Evolutionary conservation across 768 basidiomycete species (phyloP), one percentile per base, ranked within the genome.

Genomic region (Hortiboletus campestris): DNA sequence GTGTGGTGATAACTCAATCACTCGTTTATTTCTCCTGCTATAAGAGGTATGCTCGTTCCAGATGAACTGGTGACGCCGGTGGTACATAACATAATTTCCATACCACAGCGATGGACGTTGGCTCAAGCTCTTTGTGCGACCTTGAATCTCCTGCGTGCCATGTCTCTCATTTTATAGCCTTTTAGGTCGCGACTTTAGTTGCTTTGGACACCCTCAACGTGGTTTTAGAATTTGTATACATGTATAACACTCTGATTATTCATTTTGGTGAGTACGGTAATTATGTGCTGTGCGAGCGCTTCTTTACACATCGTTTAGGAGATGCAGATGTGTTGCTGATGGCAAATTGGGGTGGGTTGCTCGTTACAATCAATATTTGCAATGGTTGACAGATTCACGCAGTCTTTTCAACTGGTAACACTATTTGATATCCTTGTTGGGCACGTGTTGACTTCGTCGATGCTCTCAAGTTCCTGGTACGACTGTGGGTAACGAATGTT

Each of bases 1-100:
- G 75, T 31, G 64, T 65, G 3, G 63, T 75, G 59, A 49, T 73
- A 32, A 66, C 63, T 38, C 76, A 76, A 61, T 65, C 66, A 0
- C 72, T 69, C 59, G 41, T 74, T 45, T 68, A 70, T 42, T 67
- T 64, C 41, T 66, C 67, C 6, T 65, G 56, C 36, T 68, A 67
- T 36, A 69, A 67, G 51, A 62, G 59, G 66, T 66, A 43, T 11
- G 65, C 12, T 38, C 12, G 29, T 34, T 54, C 41, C 6, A 19
- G 13, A 16, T 48, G 20, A 17, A 22, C 43, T 14, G 22, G 9
- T 16, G 29, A 7, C 35, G n/a, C 14, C 35, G 19, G 16, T 11
- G 31, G 5, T 13, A 22, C 45, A 4, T 25, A 8, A 56, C 12
- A 14, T 28, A 16, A 11, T 8, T n/a, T 46, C 55, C 28, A 6